Base-by-base conservation (phyloP, 768 basidiomycete genomes). In the Tulasnella sp. region DNA sequence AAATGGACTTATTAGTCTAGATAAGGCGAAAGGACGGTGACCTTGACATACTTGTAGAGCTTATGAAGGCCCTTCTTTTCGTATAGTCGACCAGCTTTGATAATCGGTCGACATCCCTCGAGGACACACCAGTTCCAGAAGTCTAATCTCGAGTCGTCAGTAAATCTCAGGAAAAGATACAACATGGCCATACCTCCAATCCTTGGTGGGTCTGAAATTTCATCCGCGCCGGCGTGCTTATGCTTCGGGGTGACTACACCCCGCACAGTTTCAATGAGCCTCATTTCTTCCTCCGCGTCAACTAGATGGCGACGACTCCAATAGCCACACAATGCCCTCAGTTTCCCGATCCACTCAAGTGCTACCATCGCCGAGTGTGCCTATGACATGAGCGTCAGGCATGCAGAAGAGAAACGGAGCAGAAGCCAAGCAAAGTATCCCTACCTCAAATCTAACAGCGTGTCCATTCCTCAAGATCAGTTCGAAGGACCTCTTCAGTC, bases 91-190 rank as follows among this genome's bases (percentile, higher is more conserved):
- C 94, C 94, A 9, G 88, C 86, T 80, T 90, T 90, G 52, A 90
- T 81, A 68, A 96, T 89, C 6, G 93, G 86, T 77, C 89, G 88
- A 80, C 97, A 98, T 0, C 89, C 90, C 45, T 91, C 88, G 78
- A 96, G 81, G 1, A 91, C 85, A 81, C 97, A 98, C 95, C 93
- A 95, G 79, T 93, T 92, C 86, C 93, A 96, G 67, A 95, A 82
- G 0, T 86, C 85, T 69, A 87, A 84, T 68, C 96, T 83, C 15
- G 88, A 87, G 3, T 83, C 9, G 87, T 85, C 12, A 74, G 22
- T 25, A 42, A 1, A 45, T 22, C 11, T 36, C 34, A 0, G 29
- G 17, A 5, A 22, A 45, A 64, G 29, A 7, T 5, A 25, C 58
- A 25, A 34, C 15, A 3, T 17, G 25, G 15, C 14, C 73, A 19